A percentile compares a stretch with the other conserved stretches of the same genome.
These are phyloP conservation scores for Bondarzewia mesenterica DNA, from an alignment of 1,284 basidiomycete genomes.

Conservation along the genomic window DNA sequence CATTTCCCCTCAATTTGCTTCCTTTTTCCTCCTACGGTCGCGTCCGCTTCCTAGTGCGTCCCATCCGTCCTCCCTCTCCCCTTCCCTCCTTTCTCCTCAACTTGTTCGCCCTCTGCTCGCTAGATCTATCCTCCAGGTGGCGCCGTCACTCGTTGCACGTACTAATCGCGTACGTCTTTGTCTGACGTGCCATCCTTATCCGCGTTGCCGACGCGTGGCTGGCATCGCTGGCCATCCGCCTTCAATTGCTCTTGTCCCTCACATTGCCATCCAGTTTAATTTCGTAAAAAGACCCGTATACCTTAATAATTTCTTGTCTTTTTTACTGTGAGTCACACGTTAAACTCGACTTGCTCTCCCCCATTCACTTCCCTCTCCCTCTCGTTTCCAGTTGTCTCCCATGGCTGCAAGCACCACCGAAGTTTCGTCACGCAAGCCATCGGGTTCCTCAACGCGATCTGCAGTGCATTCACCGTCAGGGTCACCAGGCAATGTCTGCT, in stretches of 20 bases:
- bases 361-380: constrained; percentile 2
- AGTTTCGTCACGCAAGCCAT: constrained; percentile 53
- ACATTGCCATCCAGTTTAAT: constrained; percentile 1
- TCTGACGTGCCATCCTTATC: background rate
- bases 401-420: constrained; percentile 45
- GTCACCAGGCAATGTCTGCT: constrained; percentile 48
- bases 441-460: constrained; percentile 58
- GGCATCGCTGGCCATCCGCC: background rate
- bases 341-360: background rate
- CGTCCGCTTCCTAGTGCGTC: constrained; percentile 6
- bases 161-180: constrained; percentile 3
- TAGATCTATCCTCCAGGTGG: background rate
- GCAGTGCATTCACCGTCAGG: constrained; percentile 49
- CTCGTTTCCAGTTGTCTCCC: constrained; percentile 4
- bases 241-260: background rate
- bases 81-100: background rate
- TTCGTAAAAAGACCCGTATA: background rate
- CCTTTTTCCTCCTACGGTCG: constrained; percentile 1
- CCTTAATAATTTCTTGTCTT: background rate
- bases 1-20: constrained; percentile 3
- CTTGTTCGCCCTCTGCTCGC: background rate
- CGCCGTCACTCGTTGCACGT: background rate
- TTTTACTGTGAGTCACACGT: constrained; percentile 1
- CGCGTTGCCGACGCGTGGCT: constrained; percentile 2
- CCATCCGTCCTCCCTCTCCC: constrained; percentile 2